phyloP scores from a whole-genome alignment of 192 early-diverging fungal species.

The Gorgonomyces haynaldii region DNA sequence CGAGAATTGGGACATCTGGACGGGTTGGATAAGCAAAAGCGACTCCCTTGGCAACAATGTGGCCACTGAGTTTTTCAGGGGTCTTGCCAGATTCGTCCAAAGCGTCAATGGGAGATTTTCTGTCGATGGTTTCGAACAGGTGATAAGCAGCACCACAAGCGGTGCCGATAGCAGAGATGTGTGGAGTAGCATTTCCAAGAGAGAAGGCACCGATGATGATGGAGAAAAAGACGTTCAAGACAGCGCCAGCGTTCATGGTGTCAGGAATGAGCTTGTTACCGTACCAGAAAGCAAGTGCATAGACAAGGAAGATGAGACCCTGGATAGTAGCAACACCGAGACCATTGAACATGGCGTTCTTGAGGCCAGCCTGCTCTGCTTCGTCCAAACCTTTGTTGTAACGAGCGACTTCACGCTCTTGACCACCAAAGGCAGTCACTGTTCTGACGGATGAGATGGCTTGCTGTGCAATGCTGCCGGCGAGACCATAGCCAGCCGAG shows the following conservation, averaged over 20 bases:
- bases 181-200: slow-evolving; percentile 25
- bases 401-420: slow-evolving; percentile 52
- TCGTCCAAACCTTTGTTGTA: slow-evolving; percentile 50
- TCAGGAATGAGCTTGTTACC: slow-evolving; percentile 49
- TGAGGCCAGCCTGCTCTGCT: slow-evolving; percentile 53
- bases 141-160: slow-evolving; percentile 37
- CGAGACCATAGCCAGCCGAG: slow-evolving; percentile 64
- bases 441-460: slow-evolving; percentile 73
- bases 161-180: slow-evolving; percentile 17
- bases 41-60: slow-evolving; percentile 34
- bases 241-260: slow-evolving; percentile 30
- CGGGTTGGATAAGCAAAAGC: slow-evolving; percentile 51
- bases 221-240: slow-evolving; percentile 32
- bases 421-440: slow-evolving; percentile 73
- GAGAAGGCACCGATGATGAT: slow-evolving; percentile 37
- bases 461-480: slow-evolving; percentile 78
- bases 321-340: slow-evolving; percentile 61
- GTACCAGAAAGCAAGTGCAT: slow-evolving; percentile 77
- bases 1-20: slow-evolving; percentile 45
- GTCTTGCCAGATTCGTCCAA: slow-evolving; percentile 14
- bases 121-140: slow-evolving; percentile 39
- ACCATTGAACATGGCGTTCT: slow-evolving; percentile 46
- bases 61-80: slow-evolving; percentile 20
- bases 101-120: slow-evolving; percentile 32
- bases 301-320: slow-evolving; percentile 62